Evolutionary conservation across 2,329 filamentous ascomycete genomes (phyloP).

Genomic region (Claviceps cyperi): DNA sequence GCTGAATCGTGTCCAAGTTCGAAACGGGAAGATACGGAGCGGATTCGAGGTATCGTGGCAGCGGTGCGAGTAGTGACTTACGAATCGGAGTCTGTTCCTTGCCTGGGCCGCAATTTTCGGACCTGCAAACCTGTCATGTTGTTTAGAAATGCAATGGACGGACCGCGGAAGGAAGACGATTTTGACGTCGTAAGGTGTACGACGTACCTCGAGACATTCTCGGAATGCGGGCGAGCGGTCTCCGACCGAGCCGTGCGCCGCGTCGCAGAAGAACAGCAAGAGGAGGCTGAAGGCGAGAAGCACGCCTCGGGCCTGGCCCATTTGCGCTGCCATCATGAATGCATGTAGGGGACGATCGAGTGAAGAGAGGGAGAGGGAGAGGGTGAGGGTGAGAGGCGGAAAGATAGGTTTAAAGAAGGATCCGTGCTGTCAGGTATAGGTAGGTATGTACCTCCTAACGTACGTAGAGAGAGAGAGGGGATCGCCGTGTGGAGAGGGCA

Average conservation of each 20-base stretch:
- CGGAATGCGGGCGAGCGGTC: slow-evolving; percentile 79
- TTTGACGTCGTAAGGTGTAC: not conserved
- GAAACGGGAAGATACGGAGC: too few relatives aligned
- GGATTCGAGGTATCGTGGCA: too few relatives aligned
- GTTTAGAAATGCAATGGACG: not conserved
- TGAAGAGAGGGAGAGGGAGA: not conserved
- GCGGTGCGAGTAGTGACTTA: slow-evolving; percentile 29
- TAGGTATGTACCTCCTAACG: too few relatives aligned
- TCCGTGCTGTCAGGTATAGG: not conserved
- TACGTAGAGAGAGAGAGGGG: not conserved
- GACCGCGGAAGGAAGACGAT: not conserved
- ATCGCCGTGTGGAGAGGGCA: not conserved
- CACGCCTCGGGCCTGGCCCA: slow-evolving; percentile 19
- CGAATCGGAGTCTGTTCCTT: slow-evolving; percentile 49
- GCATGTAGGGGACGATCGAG: slow-evolving; percentile 14
- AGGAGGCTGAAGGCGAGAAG: slow-evolving; percentile 21
- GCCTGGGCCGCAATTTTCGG: slow-evolving; percentile 61
- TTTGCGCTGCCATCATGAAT: slow-evolving; percentile 16
- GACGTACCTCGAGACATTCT: slow-evolving; percentile 62
- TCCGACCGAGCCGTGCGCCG: slow-evolving; percentile 58
- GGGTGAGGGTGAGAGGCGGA: not conserved
- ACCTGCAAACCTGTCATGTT: slow-evolving; percentile 52
- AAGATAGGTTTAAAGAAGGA: not conserved
- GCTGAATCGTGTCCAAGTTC: too few relatives aligned
- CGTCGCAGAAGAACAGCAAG: slow-evolving; percentile 25